Base-by-base conservation (phyloP, 371 early-diverging fungal genomes). In the Apophysomyces trapeziformis region DNA sequence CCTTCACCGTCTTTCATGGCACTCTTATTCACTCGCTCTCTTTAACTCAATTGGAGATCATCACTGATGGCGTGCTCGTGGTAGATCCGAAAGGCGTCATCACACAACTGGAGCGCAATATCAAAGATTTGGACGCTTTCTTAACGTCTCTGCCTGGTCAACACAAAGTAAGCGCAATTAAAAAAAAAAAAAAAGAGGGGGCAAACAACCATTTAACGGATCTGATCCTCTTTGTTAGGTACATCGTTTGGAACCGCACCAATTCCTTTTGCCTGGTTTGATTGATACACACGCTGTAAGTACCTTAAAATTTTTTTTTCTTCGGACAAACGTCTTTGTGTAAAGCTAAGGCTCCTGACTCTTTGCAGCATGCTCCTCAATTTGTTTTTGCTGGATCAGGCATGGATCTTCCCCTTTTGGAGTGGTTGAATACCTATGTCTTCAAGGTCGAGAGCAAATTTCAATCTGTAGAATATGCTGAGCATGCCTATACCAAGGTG, bases 331-430 rank as follows among this genome's bases (percentile, higher is more conserved):
- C 2, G 32, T 3, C 32, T 26, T 26, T 26, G 32, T 26, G 32
- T 26, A 14, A n/a, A 43, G 14, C 11, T 5, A 43, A 50, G 39
- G 57, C 11, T 7, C 1, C 8, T 16, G 26, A 0, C 2, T 7
- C 3, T 11, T 5, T n/a, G 4, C 74, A 87, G 85, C 98, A 97
- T 72, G 96, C 96, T n/a, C 92, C 96, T n/a, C 98, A 97, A 82
- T 95, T 90, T 68, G 80, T 90, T 39, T 94, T 89, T 75, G 80
- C 92, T 16, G 96, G 96, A 32, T 90, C 90, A 9, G 96, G 96
- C 18, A 90, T 92, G 82, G 93, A 95, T 67, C 79, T 95, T 57
- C 94, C 94, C n/a, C 77, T 97, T 56, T 85, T 97, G 32, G 86
- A 92, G 14, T 96, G 96, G 96, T 88, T 96, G 21, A 79, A 91